phyloP scores from a whole-genome alignment of 768 basidiomycete species.

The Tylopilus sp. region DNA sequence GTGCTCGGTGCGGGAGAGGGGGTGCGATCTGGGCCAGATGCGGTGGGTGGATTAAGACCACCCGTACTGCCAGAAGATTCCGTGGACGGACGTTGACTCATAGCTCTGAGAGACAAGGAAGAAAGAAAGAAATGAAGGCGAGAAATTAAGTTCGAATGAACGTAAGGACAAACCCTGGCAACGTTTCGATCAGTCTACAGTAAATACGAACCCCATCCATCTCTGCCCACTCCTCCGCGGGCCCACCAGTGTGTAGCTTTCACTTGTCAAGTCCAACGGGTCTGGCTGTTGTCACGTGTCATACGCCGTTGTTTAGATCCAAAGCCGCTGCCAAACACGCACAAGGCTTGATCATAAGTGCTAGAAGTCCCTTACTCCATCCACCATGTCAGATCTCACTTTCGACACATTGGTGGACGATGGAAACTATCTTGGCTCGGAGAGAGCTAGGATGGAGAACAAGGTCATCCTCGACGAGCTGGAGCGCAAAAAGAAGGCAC shows the following conservation, averaged over 20 bases:
- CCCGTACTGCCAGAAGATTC: conserved; percentile 21
- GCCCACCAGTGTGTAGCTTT: too few relatives aligned
- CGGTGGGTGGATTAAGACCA: conserved; percentile 16
- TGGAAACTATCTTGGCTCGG: conserved; percentile 69
- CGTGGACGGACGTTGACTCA: conserved; percentile 31
- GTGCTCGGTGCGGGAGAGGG: conserved; percentile 32
- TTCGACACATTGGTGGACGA: conserved; percentile 76
- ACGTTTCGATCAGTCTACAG: not conserved
- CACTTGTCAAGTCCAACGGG: not conserved
- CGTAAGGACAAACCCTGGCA: conserved; percentile 22
- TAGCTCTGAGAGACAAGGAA: conserved; percentile 9
- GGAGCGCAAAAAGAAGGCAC: conserved; percentile 95
- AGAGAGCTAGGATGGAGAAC: conserved; percentile 76
- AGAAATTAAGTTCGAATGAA: too few relatives aligned
- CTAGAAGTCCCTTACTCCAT: too few relatives aligned
- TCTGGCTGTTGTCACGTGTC: not conserved
- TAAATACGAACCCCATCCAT: too few relatives aligned
- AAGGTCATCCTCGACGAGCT: conserved; percentile 89
- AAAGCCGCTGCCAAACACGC: conserved; percentile 36
- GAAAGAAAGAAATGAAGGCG: not conserved
- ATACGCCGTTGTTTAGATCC: conserved; percentile 28
- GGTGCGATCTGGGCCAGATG: conserved; percentile 25
- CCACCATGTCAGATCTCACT: conserved; percentile 68
- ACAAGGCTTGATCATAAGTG: too few relatives aligned
- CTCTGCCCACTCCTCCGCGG: too few relatives aligned